Base-by-base conservation (phyloP, 306 rosid genomes). In the Cucurbita argyrosperma region DNA sequence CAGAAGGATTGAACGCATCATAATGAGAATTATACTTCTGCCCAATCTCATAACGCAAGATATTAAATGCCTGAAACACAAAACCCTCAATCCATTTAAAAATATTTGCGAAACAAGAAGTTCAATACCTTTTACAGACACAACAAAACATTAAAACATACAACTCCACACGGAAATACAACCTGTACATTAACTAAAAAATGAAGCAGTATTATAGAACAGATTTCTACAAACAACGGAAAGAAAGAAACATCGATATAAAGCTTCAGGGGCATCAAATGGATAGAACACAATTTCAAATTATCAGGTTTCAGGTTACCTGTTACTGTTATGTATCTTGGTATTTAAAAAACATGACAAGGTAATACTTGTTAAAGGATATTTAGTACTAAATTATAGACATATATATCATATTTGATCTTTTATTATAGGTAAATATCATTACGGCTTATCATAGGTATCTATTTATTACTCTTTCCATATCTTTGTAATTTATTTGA, bases 1-100 rank as follows among this genome's bases (percentile, higher is more conserved):
- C 84, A 9, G 82, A 21, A 53, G 87, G 78, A 78, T 77, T 56
- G 87, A 91, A 87, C 13, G 90, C 86, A 21, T 88, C 96, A 65
- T 83, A 88, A 73, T 95, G 99, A 79, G 96, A 81, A 76, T 71
- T 71, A 78, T 95, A 95, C 85, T 30, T 91, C 85, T 91, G 97
- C 62, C 96, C 96, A 14, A 89, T 60, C 82, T 85, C 82, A 81
- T 95, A 89, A 73, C 91, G 91, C 86, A 95, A 84, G 80, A 95
- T 15, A 72, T 88, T 88, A 80, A 89, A 95, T 76, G 88, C 91
- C 99, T 94, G 96, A 84, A 88, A 94, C 85, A 85, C 74, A 82
- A 79, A 75, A 78, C 79, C 82, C 80, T 78, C 79, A 79, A 59
- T 82, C 80, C 77, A 80, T 80, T 80, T 80, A 50, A 81, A 72